Conservation (phyloP, 1,284 basidiomycete species). For the Athelia psychrophila region DNA sequence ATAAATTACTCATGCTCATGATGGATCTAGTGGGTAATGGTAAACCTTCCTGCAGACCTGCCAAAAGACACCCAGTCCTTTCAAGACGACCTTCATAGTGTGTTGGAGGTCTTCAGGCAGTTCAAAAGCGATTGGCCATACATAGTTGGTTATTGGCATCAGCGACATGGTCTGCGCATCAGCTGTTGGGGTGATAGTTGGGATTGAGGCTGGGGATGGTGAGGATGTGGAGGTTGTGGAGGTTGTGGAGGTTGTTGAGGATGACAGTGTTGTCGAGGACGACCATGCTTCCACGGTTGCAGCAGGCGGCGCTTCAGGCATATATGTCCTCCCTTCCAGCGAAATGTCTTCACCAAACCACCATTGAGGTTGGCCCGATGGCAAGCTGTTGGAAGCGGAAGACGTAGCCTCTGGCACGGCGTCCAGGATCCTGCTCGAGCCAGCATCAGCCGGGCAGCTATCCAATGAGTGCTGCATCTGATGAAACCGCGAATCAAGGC, state of each 20-base stretch:
- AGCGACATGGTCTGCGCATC: not conserved
- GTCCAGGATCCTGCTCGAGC: constrained; percentile 21
- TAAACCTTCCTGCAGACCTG: constrained; percentile 44
- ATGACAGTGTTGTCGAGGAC: constrained; percentile 1
- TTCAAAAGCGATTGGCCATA: constrained; percentile 20
- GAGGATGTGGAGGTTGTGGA: not conserved
- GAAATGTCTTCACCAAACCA: constrained; percentile 16
- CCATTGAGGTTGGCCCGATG: constrained; percentile 11
- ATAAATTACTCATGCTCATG: constrained; percentile 21
- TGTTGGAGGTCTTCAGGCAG: constrained; percentile 9
- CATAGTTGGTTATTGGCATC: not conserved
- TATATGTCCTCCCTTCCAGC: not conserved
- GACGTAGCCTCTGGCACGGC: constrained; percentile 32
- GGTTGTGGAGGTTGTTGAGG: too few relatives aligned
- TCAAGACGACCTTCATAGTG: constrained; percentile 29
- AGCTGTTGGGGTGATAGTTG: not conserved
- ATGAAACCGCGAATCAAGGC: constrained; percentile 33
- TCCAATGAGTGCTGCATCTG: constrained; percentile 34
- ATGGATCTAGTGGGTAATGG: constrained; percentile 56
- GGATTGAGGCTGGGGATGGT: not conserved
- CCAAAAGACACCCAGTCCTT: constrained; percentile 43
- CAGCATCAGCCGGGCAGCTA: constrained; percentile 18
- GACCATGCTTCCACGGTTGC: constrained; percentile 9
- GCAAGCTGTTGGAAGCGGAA: constrained; percentile 33
- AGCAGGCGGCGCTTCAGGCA: constrained; percentile 4